Conservation (phyloP, 352 stramenopile species). For the Phytophthora brassicae region DNA sequence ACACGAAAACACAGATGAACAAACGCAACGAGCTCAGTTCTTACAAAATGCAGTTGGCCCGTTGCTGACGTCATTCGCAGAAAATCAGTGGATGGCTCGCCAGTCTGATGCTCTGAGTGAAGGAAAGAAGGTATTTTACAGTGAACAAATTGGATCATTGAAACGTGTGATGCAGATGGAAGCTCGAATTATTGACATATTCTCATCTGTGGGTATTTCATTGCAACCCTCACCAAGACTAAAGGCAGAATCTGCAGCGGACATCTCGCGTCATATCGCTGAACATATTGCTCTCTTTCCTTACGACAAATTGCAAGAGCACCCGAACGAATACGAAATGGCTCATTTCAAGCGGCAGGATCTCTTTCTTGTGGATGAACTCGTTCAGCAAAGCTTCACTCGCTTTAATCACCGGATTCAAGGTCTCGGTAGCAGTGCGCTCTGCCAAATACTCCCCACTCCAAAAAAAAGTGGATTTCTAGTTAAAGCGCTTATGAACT, state of each 20-base stretch:
- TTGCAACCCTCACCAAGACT: constrained; percentile 18
- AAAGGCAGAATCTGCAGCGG: constrained; percentile 31
- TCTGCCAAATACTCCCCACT: constrained; percentile 52
- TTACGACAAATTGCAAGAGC: constrained; percentile 38
- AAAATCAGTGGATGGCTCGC: constrained; percentile 45
- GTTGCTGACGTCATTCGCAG: constrained; percentile 37
- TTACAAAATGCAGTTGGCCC: constrained; percentile 32
- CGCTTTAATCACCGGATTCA: constrained; percentile 57
- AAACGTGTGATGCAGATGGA: constrained; percentile 62
- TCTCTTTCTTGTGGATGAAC: constrained; percentile 76
- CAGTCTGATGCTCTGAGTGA: constrained; percentile 7
- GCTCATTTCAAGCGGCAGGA: constrained; percentile 84
- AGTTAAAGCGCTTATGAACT: constrained; percentile 78
- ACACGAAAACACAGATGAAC: background rate
- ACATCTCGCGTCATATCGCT: constrained; percentile 64
- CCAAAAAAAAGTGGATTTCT: constrained; percentile 76
- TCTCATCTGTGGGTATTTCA: constrained; percentile 32
- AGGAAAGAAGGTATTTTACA: constrained; percentile 38
- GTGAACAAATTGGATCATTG: constrained; percentile 51
- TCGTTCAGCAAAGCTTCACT: constrained; percentile 57
- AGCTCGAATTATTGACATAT: constrained; percentile 52
- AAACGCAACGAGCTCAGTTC: constrained; percentile 12
- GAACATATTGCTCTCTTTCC: constrained; percentile 58
- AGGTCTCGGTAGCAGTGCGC: constrained; percentile 63
- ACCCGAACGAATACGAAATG: constrained; percentile 51